phyloP scores from a whole-genome alignment of 345 rosid genomes.

The Draba incana region DNA sequence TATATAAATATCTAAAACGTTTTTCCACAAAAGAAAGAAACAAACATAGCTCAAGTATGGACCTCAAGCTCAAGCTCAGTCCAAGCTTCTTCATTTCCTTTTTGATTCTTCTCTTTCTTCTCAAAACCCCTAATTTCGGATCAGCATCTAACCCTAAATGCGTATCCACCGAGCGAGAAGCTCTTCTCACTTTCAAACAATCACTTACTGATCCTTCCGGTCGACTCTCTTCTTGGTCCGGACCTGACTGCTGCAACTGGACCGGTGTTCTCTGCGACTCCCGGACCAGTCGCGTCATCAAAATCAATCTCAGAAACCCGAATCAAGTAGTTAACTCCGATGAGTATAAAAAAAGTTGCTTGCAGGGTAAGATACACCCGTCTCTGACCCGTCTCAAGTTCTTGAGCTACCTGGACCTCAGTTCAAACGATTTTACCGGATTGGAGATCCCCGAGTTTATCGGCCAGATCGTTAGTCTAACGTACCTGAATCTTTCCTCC shows the following conservation, averaged over 20 bases:
- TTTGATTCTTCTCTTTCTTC: slow-evolving; percentile 20
- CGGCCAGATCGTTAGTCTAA: slow-evolving; percentile 37
- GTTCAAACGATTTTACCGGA: slow-evolving; percentile 45
- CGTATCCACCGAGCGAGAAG: slow-evolving; percentile 43
- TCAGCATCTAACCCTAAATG: slow-evolving; percentile 32
- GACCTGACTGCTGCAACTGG: slow-evolving; percentile 59
- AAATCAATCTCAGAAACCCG: slow-evolving; percentile 48
- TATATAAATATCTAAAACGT: slow-evolving; percentile 25
- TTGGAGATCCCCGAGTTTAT: slow-evolving; percentile 43
- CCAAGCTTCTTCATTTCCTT: slow-evolving; percentile 30
- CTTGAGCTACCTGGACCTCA: slow-evolving; percentile 49
- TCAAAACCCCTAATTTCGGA: background rate
- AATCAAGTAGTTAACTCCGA: slow-evolving; percentile 22
- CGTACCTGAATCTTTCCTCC: slow-evolving; percentile 49
- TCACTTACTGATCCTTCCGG: slow-evolving; percentile 46
- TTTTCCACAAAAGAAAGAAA: slow-evolving; percentile 7
- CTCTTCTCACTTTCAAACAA: slow-evolving; percentile 48
- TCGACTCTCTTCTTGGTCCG: slow-evolving; percentile 52
- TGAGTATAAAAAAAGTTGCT: slow-evolving; percentile 33
- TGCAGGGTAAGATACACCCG: slow-evolving; percentile 48
- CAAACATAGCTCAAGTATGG: slow-evolving; percentile 27
- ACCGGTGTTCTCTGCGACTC: slow-evolving; percentile 44
- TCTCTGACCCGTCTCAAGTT: slow-evolving; percentile 47
- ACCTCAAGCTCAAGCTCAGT: slow-evolving; percentile 25
- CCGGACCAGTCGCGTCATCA: slow-evolving; percentile 38